phyloP scores from a whole-genome alignment of 1,284 basidiomycete genomes.

The Microbotryum intermedium region DNA sequence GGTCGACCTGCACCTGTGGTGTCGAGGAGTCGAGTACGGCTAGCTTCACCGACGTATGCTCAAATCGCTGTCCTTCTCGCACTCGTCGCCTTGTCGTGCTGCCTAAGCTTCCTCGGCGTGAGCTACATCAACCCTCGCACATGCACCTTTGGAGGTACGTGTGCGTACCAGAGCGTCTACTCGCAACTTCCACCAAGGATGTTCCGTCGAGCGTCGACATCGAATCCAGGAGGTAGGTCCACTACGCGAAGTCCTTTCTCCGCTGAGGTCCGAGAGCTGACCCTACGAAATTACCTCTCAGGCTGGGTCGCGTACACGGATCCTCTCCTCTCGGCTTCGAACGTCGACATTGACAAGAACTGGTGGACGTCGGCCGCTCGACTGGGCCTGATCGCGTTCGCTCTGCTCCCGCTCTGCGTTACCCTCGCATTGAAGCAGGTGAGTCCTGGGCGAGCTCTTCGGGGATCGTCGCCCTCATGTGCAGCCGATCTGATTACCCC shows the following conservation, averaged over 20 bases:
- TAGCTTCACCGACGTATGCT: constrained; percentile 29
- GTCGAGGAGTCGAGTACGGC: constrained; percentile 2
- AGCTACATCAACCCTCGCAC: constrained; percentile 33
- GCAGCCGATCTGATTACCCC: neutral
- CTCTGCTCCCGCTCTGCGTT: constrained; percentile 65
- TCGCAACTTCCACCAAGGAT: neutral
- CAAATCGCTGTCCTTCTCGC: constrained; percentile 26
- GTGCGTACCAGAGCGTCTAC: constrained; percentile 17
- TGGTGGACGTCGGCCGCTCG: constrained; percentile 70
- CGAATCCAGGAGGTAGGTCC: neutral
- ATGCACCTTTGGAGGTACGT: constrained; percentile 32
- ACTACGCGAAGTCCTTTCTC: neutral
- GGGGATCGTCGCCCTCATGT: neutral
- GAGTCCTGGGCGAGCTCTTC: neutral
- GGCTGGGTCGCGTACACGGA: constrained; percentile 27
- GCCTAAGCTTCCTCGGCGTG: constrained; percentile 28
- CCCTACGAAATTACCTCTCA: no score
- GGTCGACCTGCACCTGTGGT: neutral
- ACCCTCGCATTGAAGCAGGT: constrained; percentile 63
- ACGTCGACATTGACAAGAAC: constrained; percentile 59
- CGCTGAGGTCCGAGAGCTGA: no score
- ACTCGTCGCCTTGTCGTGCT: constrained; percentile 21
- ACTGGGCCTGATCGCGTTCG: constrained; percentile 67
- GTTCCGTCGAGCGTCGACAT: neutral
- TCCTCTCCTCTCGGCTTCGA: constrained; percentile 38